Evolutionary conservation across 1,139 yeast genomes (phyloP).

Genomic region (Yueomyces sp.): DNA sequence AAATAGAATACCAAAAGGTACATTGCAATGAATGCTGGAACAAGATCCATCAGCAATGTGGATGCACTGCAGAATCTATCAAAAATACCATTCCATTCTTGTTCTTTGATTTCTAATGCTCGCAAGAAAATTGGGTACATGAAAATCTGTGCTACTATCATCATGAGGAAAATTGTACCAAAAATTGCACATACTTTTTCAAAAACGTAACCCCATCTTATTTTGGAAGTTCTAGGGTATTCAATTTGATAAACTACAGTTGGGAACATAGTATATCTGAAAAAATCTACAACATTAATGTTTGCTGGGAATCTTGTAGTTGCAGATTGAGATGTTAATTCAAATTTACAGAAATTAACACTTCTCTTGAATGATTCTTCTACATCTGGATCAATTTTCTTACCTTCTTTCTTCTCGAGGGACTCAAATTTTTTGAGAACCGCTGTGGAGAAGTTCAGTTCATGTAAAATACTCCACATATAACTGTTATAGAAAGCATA

Average conservation of each 20-base stretch:
- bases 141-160: conserved; percentile 63
- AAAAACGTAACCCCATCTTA: conserved; percentile 61
- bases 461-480: conserved; percentile 53
- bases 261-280: conserved; percentile 81
- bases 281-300: conserved; percentile 53
- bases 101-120: conserved; percentile 39
- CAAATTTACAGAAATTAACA: conserved; percentile 49
- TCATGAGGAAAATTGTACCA: conserved; percentile 78
- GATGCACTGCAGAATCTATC: conserved; percentile 44
- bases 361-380: conserved; percentile 31
- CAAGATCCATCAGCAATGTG: conserved; percentile 54
- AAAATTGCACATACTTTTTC: conserved; percentile 68
- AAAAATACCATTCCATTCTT: conserved; percentile 25
- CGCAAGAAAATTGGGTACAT: conserved; percentile 65
- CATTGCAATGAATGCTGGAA: conserved; percentile 66
- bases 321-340: conserved; percentile 36
- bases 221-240: conserved; percentile 60
- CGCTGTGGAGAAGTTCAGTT: conserved; percentile 36
- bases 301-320: conserved; percentile 50
- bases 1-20: conserved; percentile 73
- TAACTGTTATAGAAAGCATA: conserved; percentile 83
- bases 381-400: conserved; percentile 41
- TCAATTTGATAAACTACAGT: conserved; percentile 70
- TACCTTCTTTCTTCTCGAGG: conserved; percentile 30
- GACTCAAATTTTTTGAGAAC: conserved; percentile 17